Base-by-base conservation (phyloP, 768 basidiomycete genomes). In the Saitozyma sp. region DNA sequence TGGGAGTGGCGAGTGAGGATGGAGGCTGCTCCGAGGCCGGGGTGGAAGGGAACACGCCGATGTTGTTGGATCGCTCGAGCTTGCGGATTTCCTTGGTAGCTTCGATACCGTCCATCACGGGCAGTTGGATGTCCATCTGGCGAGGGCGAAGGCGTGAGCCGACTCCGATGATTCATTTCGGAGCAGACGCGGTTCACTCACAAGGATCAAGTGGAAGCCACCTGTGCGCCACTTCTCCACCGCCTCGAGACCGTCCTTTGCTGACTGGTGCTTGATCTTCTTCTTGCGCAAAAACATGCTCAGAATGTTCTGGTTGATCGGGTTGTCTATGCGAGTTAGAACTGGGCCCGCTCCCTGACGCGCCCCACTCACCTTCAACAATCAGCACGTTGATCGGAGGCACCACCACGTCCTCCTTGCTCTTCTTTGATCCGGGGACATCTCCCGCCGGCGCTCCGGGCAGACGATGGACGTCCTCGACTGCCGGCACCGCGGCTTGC, bases 121-220 rank as follows among this genome's bases (percentile, higher is more conserved):
- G 96, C 86, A 99, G 93, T 80, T 98, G 95, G 58, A 99, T 98
- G 82, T 99, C 96, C 96, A 99, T 99, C 95, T 97, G 68, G 4
- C 62, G 29, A 29, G 29, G 29, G 29, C 29, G 29, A 38, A 41
- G 45, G 56, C 53, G 67, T 52, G n/a, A 42, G 54, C 29, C 29
- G 29, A 29, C 29, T 29, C 29, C 20, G 19, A 48, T 19, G 58
- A n/a, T 57, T 41, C 11, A 53, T 17, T 29, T 50, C 11, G 9
- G 3, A 55, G 39, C 17, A n/a, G 9, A 50, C 9, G 45, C 37
- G 9, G 5, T 3, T 16, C 10, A 82, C 90, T 68, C 65, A 96
- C 95, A 80, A 99, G 81, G 58, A 99, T 97, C 54, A 99, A 84
- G 82, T 99, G 95, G 81, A 96, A 99, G 56, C 84, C 87, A 19